A percentile compares a stretch with the other conserved stretches of the same genome.
phyloP scores from a whole-genome alignment of 2,329 filamentous ascomycete genomes.

The Raffaelea albimanens region DNA sequence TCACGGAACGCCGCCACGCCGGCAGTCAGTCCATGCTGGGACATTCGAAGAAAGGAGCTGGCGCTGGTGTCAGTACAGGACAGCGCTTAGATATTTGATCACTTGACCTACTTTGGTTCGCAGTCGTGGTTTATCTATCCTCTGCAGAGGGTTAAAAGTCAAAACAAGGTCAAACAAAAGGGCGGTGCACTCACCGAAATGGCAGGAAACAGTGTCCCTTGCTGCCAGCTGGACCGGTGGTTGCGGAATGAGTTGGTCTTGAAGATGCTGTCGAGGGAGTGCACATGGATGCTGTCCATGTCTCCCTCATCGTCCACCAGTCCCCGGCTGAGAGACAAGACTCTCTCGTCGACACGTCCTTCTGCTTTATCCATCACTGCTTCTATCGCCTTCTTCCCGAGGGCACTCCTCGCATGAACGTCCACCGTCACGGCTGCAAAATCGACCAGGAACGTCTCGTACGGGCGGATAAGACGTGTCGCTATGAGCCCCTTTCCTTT shows the following conservation, averaged over 20 bases:
- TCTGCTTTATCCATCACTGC: no score
- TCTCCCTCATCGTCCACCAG: conserved; percentile 14
- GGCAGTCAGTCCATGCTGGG: conserved; percentile 13
- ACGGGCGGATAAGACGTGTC: conserved; percentile 16
- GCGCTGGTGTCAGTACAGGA: not conserved
- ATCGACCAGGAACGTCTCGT: conserved; percentile 21
- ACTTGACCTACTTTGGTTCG: conserved; percentile 16
- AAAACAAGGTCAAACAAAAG: not conserved
- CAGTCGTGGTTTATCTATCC: conserved; percentile 20
- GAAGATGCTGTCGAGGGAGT: conserved; percentile 20
- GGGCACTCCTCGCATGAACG: conserved; percentile 16
- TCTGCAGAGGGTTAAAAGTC: not conserved
- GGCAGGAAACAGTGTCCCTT: conserved; percentile 4
- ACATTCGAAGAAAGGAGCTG: conserved; percentile 16
- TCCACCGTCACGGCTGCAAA: conserved; percentile 20
- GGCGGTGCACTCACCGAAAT: conserved; percentile 3
- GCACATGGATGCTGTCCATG: conserved; percentile 11
- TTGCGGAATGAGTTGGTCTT: conserved; percentile 21
- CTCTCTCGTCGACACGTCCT: no score
- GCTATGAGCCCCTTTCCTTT: conserved; percentile 21
- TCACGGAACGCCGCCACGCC: conserved; percentile 17
- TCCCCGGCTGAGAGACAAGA: no score
- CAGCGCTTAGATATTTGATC: not conserved
- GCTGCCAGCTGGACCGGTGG: conserved; percentile 9
- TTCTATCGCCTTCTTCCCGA: no score